phyloP scores from a whole-genome alignment of 495 filamentous ascomycete species.

The Zalerion maritima region DNA sequence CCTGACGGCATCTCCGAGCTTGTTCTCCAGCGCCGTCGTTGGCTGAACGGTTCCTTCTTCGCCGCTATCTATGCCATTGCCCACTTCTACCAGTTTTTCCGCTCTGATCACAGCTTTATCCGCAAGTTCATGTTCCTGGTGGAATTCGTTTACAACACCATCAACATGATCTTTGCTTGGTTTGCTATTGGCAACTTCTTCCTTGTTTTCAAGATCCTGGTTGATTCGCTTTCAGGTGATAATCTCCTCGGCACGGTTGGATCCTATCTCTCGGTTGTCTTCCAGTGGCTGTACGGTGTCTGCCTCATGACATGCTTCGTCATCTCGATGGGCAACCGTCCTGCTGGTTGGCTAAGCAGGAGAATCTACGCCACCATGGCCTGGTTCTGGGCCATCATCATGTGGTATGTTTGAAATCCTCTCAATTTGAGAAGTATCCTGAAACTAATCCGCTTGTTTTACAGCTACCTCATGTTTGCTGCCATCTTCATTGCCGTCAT shows the following conservation, averaged over 20 bases:
- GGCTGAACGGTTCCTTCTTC: slow-evolving; percentile 98
- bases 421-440: slow-evolving; percentile 1
- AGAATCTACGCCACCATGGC: slow-evolving; percentile 94
- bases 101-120: slow-evolving; percentile 75
- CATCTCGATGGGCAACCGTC: slow-evolving; percentile 84
- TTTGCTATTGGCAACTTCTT: slow-evolving; percentile 99
- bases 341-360: slow-evolving; percentile 86
- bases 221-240: slow-evolving; percentile 56
- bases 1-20: slow-evolving; percentile 88
- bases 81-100: slow-evolving; percentile 88
- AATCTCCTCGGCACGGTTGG: slow-evolving; percentile 60
- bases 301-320: slow-evolving; percentile 92
- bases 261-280: slow-evolving; percentile 69
- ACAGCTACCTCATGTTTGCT: slow-evolving; percentile 80
- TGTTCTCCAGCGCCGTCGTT: slow-evolving; percentile 89
- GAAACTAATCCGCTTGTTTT: background rate
- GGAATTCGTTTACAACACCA: slow-evolving; percentile 85
- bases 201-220: slow-evolving; percentile 95
- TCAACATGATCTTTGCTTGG: slow-evolving; percentile 98
- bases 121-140: slow-evolving; percentile 81
- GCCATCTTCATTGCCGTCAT: slow-evolving; percentile 88
- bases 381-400: slow-evolving; percentile 90
- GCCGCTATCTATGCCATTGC: slow-evolving; percentile 90
- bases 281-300: slow-evolving; percentile 91
- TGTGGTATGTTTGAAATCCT: slow-evolving; percentile 53